A percentile compares a stretch with the other conserved stretches of the same genome.
Evolutionary conservation across 768 basidiomycete genomes (phyloP).

Genomic region (Pleurotus sapidus): DNA sequence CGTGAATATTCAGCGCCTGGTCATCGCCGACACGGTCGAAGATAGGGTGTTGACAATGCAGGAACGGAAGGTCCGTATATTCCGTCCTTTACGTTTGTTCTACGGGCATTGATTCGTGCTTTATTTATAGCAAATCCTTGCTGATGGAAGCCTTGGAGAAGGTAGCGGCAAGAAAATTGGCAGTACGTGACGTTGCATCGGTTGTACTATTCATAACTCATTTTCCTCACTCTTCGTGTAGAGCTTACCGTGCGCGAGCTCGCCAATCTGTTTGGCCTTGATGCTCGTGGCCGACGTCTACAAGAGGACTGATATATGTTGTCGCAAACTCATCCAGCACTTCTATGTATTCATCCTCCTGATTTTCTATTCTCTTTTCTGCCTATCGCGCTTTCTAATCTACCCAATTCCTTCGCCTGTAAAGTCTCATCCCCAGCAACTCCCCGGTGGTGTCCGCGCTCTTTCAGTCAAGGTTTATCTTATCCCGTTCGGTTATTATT

Average conservation of each 20-base stretch:
- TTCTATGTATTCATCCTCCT: no score
- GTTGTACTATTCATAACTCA: no score
- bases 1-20: conserved; percentile 53
- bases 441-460: no score
- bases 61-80: conserved; percentile 48
- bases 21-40: conserved; percentile 61
- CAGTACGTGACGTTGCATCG: conserved; percentile 28
- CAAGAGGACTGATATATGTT: not conserved
- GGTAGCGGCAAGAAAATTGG: conserved; percentile 58
- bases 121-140: conserved; percentile 41
- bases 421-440: no score
- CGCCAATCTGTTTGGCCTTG: not conserved
- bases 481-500: no score
- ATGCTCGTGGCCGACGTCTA: not conserved
- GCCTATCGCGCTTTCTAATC: no score
- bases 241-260: not conserved
- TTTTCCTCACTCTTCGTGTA: not conserved
- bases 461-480: no score
- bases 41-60: conserved; percentile 69
- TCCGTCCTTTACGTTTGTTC: not conserved
- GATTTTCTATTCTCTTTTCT: no score
- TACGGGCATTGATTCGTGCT: not conserved
- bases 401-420: no score
- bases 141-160: conserved; percentile 63
- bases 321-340: no score